These are phyloP conservation scores for Flaveria bidentis DNA, from an alignment of 129 eudicot species.

Conservation along the genomic window DNA sequence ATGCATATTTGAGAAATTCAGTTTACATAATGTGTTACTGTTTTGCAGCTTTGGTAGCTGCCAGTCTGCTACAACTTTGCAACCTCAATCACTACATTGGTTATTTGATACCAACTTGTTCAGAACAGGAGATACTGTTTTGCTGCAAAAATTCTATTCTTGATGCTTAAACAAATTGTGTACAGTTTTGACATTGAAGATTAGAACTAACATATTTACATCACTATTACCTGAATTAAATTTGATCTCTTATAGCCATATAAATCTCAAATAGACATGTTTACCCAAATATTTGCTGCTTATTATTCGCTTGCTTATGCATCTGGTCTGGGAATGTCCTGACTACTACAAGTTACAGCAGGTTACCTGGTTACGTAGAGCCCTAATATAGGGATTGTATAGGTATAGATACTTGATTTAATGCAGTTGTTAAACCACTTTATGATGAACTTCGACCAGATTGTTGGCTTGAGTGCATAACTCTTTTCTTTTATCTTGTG, in stretches of 20 bases:
- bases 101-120: not conserved
- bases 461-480: slow-evolving; percentile 65
- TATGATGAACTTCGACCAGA: slow-evolving; percentile 58
- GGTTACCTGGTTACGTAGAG: slow-evolving; percentile 79
- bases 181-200: not conserved
- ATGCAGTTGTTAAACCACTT: slow-evolving; percentile 77
- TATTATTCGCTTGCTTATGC: slow-evolving; percentile 40
- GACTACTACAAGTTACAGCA: slow-evolving; percentile 45
- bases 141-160: not conserved
- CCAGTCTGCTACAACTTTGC: not conserved
- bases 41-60: not conserved
- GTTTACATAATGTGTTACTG: not conserved
- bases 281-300: not conserved
- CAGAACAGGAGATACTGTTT: not conserved
- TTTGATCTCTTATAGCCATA: too few relatives aligned
- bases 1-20: not conserved
- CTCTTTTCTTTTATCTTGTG: not conserved
- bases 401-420: slow-evolving; percentile 78
- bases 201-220: not conserved
- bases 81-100: not conserved
- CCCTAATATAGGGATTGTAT: slow-evolving; percentile 75
- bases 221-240: not conserved
- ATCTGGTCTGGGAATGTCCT: slow-evolving; percentile 82
- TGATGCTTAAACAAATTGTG: not conserved
- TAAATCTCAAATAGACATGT: not conserved